Conservation (phyloP, 495 filamentous ascomycete genomes). For the Penicillium psychrofluorescens region DNA sequence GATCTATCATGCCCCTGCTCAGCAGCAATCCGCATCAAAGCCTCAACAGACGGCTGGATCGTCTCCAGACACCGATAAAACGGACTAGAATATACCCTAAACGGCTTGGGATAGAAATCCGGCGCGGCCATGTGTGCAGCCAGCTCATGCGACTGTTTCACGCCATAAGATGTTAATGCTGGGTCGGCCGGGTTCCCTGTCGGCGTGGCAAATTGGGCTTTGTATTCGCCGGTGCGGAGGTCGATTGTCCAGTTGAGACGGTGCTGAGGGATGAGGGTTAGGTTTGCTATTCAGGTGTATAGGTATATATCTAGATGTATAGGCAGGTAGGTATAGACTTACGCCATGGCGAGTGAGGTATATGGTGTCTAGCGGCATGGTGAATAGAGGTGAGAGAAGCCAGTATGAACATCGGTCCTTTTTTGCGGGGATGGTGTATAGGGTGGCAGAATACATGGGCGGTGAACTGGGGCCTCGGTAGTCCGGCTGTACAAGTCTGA, state of each 20-base stretch:
- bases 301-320: too few species aligned
- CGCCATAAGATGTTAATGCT: constrained; percentile 78
- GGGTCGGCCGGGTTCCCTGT: constrained; percentile 83
- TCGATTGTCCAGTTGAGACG: constrained; percentile 85
- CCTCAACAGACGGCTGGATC: constrained; percentile 59
- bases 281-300: background rate
- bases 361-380: constrained; percentile 63
- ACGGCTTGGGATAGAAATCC: constrained; percentile 58
- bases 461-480: constrained; percentile 17
- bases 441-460: constrained; percentile 16
- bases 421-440: constrained; percentile 15
- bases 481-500: constrained; percentile 1
- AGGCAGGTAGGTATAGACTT: constrained; percentile 27
- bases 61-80: constrained; percentile 95
- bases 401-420: background rate
- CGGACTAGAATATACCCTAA: constrained; percentile 68
- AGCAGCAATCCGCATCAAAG: constrained; percentile 22
- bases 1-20: too few species aligned
- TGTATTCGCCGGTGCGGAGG: constrained; percentile 65
- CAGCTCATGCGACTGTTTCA: constrained; percentile 75
- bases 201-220: constrained; percentile 58
- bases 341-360: constrained; percentile 85
- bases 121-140: constrained; percentile 53
- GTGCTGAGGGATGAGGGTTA: constrained; percentile 48
- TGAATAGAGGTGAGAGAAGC: background rate